Evolutionary conservation across 2,329 filamentous ascomycete species (phyloP).

Genomic region (Hirsutella rhossiliensis): DNA sequence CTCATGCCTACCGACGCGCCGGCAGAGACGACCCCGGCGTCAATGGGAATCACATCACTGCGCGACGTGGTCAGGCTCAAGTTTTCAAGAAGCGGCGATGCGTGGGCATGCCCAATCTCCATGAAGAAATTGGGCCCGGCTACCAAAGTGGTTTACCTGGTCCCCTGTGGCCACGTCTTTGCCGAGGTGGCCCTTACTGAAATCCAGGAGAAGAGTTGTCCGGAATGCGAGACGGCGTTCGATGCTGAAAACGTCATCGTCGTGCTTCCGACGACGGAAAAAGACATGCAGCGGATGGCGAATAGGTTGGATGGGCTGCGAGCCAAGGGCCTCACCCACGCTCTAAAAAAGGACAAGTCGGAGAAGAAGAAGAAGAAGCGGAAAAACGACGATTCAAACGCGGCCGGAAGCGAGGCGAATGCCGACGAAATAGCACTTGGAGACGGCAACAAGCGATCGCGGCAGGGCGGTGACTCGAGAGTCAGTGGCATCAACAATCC

Average conservation of each 20-base stretch:
- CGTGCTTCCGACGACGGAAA: conserved; percentile 59
- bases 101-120: conserved; percentile 77
- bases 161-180: conserved; percentile 93
- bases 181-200: conserved; percentile 76
- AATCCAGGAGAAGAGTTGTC: conserved; percentile 50
- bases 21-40: conserved; percentile 28
- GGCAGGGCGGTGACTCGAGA: conserved; percentile 20
- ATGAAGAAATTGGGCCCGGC: conserved; percentile 72
- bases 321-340: conserved; percentile 67
- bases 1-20: conserved; percentile 50
- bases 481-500: conserved; percentile 72
- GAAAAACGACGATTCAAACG: conserved; percentile 26
- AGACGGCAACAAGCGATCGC: conserved; percentile 12
- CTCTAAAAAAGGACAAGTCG: conserved; percentile 67
- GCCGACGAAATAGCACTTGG: conserved; percentile 20
- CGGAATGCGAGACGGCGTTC: conserved; percentile 67
- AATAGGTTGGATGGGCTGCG: conserved; percentile 57
- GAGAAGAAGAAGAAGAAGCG: conserved; percentile 55
- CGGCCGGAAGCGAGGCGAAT: conserved; percentile 36
- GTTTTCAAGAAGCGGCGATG: conserved; percentile 42
- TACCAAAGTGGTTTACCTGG: conserved; percentile 74
- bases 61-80: conserved; percentile 81
- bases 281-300: conserved; percentile 57
- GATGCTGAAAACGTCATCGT: conserved; percentile 66
- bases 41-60: conserved; percentile 59